These are phyloP conservation scores for Hypholoma sublateritium DNA, from an alignment of 768 basidiomycete species.

Conservation along the genomic window DNA sequence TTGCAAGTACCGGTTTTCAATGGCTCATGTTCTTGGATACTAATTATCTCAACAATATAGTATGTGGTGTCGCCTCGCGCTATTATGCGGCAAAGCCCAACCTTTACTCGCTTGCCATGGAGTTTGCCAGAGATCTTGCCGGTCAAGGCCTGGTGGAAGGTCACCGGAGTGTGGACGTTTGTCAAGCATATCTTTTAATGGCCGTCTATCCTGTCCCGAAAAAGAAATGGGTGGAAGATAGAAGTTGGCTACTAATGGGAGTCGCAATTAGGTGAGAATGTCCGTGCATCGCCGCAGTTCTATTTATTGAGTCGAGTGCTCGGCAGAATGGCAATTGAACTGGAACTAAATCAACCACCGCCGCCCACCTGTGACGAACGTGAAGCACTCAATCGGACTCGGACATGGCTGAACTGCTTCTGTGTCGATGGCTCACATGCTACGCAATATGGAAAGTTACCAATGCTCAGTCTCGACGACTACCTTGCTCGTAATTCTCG, in stretches of 20 bases:
- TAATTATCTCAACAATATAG: conserved; percentile 27
- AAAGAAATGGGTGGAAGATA: conserved; percentile 67
- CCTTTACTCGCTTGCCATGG: conserved; percentile 56
- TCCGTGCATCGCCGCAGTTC: neutral
- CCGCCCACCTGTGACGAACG: conserved; percentile 51
- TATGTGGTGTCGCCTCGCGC: conserved; percentile 70
- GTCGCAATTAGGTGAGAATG: conserved; percentile 58
- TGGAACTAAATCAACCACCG: conserved; percentile 62
- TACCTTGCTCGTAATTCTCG: conserved; percentile 50
- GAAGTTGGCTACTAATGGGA: conserved; percentile 72
- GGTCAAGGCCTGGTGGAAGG: conserved; percentile 60
- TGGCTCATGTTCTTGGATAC: neutral
- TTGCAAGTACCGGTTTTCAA: conserved; percentile 36
- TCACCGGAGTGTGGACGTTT: conserved; percentile 69
- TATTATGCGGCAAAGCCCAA: conserved; percentile 57
- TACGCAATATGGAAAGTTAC: conserved; percentile 75
- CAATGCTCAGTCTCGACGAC: conserved; percentile 65
- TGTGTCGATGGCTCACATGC: conserved; percentile 74
- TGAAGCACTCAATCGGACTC: conserved; percentile 66
- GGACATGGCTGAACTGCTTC: conserved; percentile 77
- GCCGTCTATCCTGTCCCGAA: conserved; percentile 62
- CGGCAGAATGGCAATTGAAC: conserved; percentile 66
- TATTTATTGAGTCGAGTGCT: neutral
- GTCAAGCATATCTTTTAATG: conserved; percentile 74
- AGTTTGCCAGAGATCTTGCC: conserved; percentile 62